A percentile compares a stretch with the other conserved stretches of the same genome.
phyloP scores from a whole-genome alignment of 257 asterid species.

The Apocynum venetum region DNA sequence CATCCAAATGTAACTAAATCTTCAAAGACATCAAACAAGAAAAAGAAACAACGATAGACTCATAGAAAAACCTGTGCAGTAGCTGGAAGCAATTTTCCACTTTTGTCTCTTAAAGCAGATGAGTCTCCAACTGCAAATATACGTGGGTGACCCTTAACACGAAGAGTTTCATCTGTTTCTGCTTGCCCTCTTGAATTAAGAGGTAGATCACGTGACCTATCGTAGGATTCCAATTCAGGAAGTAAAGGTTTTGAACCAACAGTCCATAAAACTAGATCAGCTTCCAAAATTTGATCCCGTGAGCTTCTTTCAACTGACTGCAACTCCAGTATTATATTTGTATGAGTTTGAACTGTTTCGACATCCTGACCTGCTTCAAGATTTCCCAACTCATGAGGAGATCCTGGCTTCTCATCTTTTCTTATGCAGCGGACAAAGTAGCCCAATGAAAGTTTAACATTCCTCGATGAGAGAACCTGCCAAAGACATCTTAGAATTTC shows the following conservation, averaged over 20 bases:
- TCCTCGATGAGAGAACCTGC: constrained; percentile 89
- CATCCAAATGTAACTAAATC: constrained; percentile 10
- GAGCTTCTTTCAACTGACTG: constrained; percentile 74
- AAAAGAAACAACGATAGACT: neutral
- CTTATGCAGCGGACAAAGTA: constrained; percentile 68
- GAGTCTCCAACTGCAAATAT: constrained; percentile 95
- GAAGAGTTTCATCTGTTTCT: constrained; percentile 97
- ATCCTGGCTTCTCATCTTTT: constrained; percentile 30
- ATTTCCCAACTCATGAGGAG: constrained; percentile 24
- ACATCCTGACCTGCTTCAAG: constrained; percentile 27
- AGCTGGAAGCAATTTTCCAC: constrained; percentile 81
- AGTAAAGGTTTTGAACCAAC: constrained; percentile 83
- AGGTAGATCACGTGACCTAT: constrained; percentile 55
- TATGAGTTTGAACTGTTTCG: constrained; percentile 30
- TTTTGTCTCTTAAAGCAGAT: constrained; percentile 69
- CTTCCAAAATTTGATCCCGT: constrained; percentile 46
- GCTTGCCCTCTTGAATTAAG: constrained; percentile 88
- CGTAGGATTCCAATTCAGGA: constrained; percentile 47
- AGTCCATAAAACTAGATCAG: constrained; percentile 91
- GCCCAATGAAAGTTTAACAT: constrained; percentile 79
- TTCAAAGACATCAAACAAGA: constrained; percentile 9
- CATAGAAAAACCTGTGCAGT: constrained; percentile 76
- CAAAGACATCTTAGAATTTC: constrained; percentile 2
- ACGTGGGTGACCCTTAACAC: constrained; percentile 91
- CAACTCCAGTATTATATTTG: constrained; percentile 57